These are phyloP conservation scores for Calocybe indica DNA, from an alignment of 768 basidiomycete genomes.

Conservation along the genomic window DNA sequence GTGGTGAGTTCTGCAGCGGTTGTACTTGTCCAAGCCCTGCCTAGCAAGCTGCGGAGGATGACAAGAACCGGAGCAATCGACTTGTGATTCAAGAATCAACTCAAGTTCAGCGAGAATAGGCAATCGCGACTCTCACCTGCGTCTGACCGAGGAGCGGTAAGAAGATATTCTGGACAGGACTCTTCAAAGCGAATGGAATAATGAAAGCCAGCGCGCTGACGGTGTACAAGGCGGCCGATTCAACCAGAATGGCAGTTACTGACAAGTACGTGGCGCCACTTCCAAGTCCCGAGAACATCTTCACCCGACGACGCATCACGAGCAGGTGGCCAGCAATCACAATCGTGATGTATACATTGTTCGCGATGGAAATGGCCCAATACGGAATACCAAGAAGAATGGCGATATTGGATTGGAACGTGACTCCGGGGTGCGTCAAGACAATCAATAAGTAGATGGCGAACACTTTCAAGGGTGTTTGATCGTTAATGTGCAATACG, in stretches of 20 bases:
- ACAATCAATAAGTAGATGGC: no score
- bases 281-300: conserved; percentile 14
- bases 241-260: conserved; percentile 28
- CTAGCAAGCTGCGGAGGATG: conserved; percentile 9
- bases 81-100: not conserved
- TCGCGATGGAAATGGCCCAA: conserved; percentile 26
- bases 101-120: not conserved
- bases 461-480: not conserved
- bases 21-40: not conserved
- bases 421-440: conserved; percentile 9
- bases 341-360: conserved; percentile 31
- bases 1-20: no score
- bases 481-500: not conserved
- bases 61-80: conserved; percentile 11
- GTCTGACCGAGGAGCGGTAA: conserved; percentile 15
- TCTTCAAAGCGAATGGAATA: conserved; percentile 22
- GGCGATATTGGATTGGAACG: conserved; percentile 13
- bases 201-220: conserved; percentile 25
- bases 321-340: conserved; percentile 32
- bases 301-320: conserved; percentile 15
- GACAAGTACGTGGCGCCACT: conserved; percentile 24
- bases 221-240: conserved; percentile 31
- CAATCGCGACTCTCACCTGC: conserved; percentile 7
- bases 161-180: conserved; percentile 21
- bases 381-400: conserved; percentile 24